Evolutionary conservation across 352 stramenopile genomes (phyloP).

Genomic region (Phytophthora fragariae): DNA sequence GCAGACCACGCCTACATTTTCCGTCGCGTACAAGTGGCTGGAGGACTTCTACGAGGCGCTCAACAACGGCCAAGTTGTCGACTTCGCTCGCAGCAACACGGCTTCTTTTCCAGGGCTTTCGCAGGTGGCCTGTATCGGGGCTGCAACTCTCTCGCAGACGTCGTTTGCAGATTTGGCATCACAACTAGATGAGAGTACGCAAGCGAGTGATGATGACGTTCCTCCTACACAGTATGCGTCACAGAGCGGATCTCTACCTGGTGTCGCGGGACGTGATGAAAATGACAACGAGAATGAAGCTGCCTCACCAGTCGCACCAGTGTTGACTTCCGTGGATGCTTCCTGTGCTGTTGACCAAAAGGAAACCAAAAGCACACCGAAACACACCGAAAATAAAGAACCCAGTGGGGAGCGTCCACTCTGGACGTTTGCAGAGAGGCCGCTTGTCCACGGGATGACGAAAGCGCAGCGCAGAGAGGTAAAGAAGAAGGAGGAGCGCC

Average conservation of each 20-base stretch:
- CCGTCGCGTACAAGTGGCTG: not conserved
- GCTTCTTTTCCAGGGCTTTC: not conserved
- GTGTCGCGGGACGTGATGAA: too few relatives aligned
- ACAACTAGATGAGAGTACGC: not conserved
- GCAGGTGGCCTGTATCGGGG: not conserved
- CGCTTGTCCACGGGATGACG: not conserved
- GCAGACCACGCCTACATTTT: not conserved
- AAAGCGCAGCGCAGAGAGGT: not conserved
- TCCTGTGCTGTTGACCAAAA: not conserved
- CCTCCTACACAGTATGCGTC: not conserved
- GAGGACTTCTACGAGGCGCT: not conserved
- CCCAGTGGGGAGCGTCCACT: not conserved
- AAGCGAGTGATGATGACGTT: not conserved
- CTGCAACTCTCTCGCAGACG: not conserved
- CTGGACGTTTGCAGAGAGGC: not conserved
- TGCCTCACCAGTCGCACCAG: not conserved
- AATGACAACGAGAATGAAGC: too few relatives aligned
- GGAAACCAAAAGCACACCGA: not conserved
- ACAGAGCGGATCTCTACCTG: too few relatives aligned
- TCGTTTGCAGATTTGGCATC: not conserved
- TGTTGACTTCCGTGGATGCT: not conserved
- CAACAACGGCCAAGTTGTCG: not conserved
- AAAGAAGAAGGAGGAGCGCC: not conserved
- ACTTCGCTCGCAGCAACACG: not conserved
- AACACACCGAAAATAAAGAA: not conserved